Evolutionary conservation across 305 asterid genomes (phyloP).

Genomic region (Fraxinus velutina): DNA sequence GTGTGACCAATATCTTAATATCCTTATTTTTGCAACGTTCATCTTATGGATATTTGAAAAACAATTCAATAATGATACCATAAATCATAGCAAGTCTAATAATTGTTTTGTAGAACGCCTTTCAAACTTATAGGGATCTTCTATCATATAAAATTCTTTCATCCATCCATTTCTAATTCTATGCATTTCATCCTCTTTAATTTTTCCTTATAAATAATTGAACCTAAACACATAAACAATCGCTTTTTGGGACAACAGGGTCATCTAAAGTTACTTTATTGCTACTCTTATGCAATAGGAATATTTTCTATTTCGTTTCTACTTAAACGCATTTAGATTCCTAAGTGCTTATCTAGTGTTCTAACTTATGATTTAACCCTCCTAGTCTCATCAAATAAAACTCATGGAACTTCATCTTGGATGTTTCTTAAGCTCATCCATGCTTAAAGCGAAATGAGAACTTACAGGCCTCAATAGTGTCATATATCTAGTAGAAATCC

Average conservation of each 20-base stretch:
- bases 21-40: not conserved
- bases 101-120: not conserved
- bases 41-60: not conserved
- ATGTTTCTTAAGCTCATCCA: not conserved
- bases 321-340: not conserved
- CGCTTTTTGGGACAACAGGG: not conserved
- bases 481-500: not conserved
- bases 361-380: not conserved
- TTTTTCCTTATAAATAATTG: not conserved
- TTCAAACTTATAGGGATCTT: not conserved
- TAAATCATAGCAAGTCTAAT: not conserved
- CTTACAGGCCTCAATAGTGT: not conserved
- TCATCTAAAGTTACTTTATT: not conserved
- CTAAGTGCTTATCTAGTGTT: not conserved
- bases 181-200: not conserved
- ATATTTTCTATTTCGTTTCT: not conserved
- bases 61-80: too few relatives aligned
- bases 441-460: not conserved
- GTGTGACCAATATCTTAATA: not conserved
- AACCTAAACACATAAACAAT: not conserved
- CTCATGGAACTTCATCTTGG: not conserved
- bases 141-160: too few relatives aligned
- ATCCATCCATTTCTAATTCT: not conserved
- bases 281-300: not conserved
- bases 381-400: not conserved